Evolutionary conservation across 2,329 filamentous ascomycete species (phyloP), one percentile per base, ranked within the genome.

Genomic region (Scytalidium lignicola): DNA sequence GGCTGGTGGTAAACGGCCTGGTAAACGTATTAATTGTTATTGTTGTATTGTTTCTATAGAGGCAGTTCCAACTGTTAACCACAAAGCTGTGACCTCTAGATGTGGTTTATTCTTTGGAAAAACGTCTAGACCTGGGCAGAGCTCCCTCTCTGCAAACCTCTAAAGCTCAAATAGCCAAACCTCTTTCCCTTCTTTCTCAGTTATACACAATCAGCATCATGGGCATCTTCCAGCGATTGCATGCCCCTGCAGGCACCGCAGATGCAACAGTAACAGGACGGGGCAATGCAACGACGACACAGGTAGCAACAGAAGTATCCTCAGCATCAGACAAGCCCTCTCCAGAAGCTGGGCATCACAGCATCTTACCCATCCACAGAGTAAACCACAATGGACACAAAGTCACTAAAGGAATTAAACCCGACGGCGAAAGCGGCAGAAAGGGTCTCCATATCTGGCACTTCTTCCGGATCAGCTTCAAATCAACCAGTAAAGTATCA

Each of bases 341-440:
- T 5, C 7, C 4, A 5, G 32, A 37, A n/a, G 32, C n/a, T 13
- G 32, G n/a, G 4, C 32, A 37, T 5, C 10, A 37, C 32, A n/a
- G 23, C 9, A 13, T 48, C 18, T 18, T 47, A 21, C 44, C 44
- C 6, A 41, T 28, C 15, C 41, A 43, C 43, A 10, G 17, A 20
- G 20, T 44, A 54, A 65, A 61, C 44, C 53, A 60, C 44, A 58
- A 65, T 40, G 61, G 60, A 20, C 55, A 64, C 37, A 61, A 56
- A 47, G 57, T 66, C 17, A 69, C 67, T 19, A 64, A 53, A 32
- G 55, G 55, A 6, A 69, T 74, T 41, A 59, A 70, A 26, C 68
- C 70, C 10, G 74, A 76, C 21, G 86, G 85, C 52, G 85, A 90
- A 67, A 88, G 83, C 63, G 85, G 85, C 32, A 77, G 86, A 32